Base-by-base conservation (phyloP, 2,329 filamentous ascomycete species). In the Simplicillium sp. region DNA sequence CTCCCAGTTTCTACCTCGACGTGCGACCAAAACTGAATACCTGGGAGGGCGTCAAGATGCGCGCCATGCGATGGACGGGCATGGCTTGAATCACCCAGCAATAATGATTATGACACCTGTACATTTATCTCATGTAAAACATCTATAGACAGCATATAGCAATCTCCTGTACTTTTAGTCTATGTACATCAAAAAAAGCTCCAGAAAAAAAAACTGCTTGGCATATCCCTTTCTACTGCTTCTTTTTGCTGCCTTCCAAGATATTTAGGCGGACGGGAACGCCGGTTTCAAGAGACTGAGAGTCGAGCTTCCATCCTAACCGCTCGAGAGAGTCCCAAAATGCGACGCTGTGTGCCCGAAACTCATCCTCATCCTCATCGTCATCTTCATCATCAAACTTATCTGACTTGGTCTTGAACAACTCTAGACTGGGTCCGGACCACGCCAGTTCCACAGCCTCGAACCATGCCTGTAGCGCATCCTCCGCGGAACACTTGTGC, bases 31-130 rank as follows among this genome's bases (percentile, higher is more conserved):
- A 84, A 64, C 55, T 84, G 48, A 83, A 82, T 53, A 75, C 69
- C 2, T 78, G 73, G 70, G 80, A 84, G 59, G 80, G 80, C 0
- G 66, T 79, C 50, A 81, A 77, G 65, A 84, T 84, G 80, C 68
- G 80, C 29, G 67, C 67, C 0, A 58, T 70, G 55, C 67, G 67
- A 29, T 67, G 66, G 29, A 47, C 69, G 1, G 77, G 75, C 2
- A 38, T 80, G 41, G 64, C 62, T 11, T 80, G 52, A 55, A 29
- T 38, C 13, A 12, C 11, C 3, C 18, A 31, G 8, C 17, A 17
- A 39, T 15, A 34, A 37, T 37, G 11, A 20, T 28, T 9, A 33
- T 31, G 42, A 33, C 38, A 39, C n/a, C 7, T 47, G 43, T 45
- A 46, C 20, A 41, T 41, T 13, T 20, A 4, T 34, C 17, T 34